Base-by-base conservation (phyloP, 1,284 basidiomycete species). In the Puccinia horiana region DNA sequence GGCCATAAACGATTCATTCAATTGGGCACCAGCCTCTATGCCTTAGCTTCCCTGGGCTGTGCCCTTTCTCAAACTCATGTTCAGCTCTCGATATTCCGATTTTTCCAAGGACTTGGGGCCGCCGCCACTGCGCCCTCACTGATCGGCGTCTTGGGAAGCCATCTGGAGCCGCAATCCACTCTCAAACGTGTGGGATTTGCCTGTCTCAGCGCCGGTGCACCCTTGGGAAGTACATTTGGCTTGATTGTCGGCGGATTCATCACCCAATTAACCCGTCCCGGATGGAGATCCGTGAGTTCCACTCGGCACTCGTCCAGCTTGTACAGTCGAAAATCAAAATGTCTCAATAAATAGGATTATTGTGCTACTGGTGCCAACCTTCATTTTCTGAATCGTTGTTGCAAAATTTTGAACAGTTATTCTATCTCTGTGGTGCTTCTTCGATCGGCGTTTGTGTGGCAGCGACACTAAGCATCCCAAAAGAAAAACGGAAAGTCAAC, bases 251-350 rank as follows among this genome's bases (percentile, higher is more conserved):
- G 79, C 8, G 79, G 69, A 1, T 81, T 58, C 29, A 81, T 81
- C 42, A 74, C 54, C 16, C 52, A 73, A 37, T 54, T 42, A 16
- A 81, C 79, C 26, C 23, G 40, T 5, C 70, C 52, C 40, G 35
- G 70, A 29, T 81, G 79, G 69, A 42, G 54, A 63, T 74, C 79
- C 23, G 79, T 81, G n/a, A 74, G 79, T n/a, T n/a, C n/a, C n/a
- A n/a, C n/a, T n/a, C n/a, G n/a, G n/a, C n/a, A n/a, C n/a, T n/a
- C n/a, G n/a, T n/a, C n/a, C n/a, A n/a, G n/a, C n/a, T n/a, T n/a
- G n/a, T n/a, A n/a, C n/a, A n/a, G n/a, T n/a, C n/a, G n/a, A n/a
- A n/a, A n/a, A n/a, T n/a, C n/a, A n/a, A n/a, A n/a, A n/a, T n/a
- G n/a, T n/a, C n/a, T n/a, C n/a, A n/a, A n/a, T n/a, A n/a, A n/a